phyloP scores from a whole-genome alignment of 2,329 filamentous ascomycete genomes.

The Scedosporium apiospermum region DNA sequence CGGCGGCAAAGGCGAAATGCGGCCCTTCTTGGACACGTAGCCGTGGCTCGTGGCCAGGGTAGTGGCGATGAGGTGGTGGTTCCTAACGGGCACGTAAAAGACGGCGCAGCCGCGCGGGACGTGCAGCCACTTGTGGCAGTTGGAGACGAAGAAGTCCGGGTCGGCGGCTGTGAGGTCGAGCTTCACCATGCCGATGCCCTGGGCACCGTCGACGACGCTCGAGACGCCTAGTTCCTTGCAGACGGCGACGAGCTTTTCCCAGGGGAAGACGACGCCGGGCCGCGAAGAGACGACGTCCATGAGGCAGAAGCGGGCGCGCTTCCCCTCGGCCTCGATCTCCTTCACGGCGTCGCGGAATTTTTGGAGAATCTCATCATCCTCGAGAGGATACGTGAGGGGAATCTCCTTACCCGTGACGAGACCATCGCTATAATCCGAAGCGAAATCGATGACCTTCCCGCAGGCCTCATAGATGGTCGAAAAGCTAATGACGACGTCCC shows the following conservation, averaged over 20 bases:
- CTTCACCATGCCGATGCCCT: slow-evolving; percentile 70
- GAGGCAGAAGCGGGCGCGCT: slow-evolving; percentile 52
- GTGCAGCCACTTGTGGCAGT: slow-evolving; percentile 87
- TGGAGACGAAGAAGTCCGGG: slow-evolving; percentile 79
- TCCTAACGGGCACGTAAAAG: slow-evolving; percentile 66
- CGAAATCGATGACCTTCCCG: slow-evolving; percentile 60
- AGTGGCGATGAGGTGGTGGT: slow-evolving; percentile 65
- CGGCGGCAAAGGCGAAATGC: slow-evolving; percentile 31
- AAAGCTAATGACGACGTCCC: slow-evolving; percentile 73
- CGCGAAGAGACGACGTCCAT: slow-evolving; percentile 75
- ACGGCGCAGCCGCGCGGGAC: slow-evolving; percentile 72
- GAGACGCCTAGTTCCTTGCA: slow-evolving; percentile 61
- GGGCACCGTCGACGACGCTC: slow-evolving; percentile 74
- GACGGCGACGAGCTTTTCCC: slow-evolving; percentile 51
- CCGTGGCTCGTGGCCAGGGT: slow-evolving; percentile 75
- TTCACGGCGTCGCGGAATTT: slow-evolving; percentile 51
- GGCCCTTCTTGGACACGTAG: slow-evolving; percentile 42
- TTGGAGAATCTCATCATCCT: slow-evolving; percentile 55
- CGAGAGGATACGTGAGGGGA: slow-evolving; percentile 55
- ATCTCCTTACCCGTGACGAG: slow-evolving; percentile 43
- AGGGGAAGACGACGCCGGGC: slow-evolving; percentile 74
- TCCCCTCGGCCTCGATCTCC: slow-evolving; percentile 41
- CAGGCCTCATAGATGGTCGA: slow-evolving; percentile 70
- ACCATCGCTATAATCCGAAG: slow-evolving; percentile 54
- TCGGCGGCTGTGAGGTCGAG: slow-evolving; percentile 58